Base-by-base conservation (phyloP, 2,329 filamentous ascomycete species). In the Colletotrichum magnum region DNA sequence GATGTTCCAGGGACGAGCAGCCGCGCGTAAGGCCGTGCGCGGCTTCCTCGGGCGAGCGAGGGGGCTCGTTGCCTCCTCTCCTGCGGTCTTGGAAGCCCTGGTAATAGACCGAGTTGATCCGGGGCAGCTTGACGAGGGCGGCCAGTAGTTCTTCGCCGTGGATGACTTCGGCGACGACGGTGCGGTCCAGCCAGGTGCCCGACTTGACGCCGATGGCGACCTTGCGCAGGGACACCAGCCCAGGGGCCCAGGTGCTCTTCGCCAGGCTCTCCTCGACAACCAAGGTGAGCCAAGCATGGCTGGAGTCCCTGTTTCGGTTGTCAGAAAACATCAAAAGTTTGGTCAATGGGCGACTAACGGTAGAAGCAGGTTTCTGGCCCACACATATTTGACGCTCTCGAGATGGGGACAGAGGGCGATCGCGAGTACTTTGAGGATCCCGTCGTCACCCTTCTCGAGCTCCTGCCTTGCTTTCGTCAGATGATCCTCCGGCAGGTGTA, bases 391-490 rank as follows among this genome's bases (percentile, higher is more conserved):
- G 36, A 69, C 13, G 12, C 50, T 58, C 12, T 18, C 36, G 9
- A 69, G 52, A 6, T 24, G 43, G 16, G 67, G 67, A 15, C 61
- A 59, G 6, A 65, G 18, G 18, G 57, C 48, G 6, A 61, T 52
- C 1, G 51, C 18, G 13, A 65, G 45, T 1, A 56, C n/a, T 43
- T 61, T 62, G 15, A 65, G 50, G 16, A 65, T 26, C 13, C 51
- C 45, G 39, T 69, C 61, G 2, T 26, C 6, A 10, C 61, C 67
- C 26, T 18, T 9, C 5, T 50, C 41, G 28, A 68, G 47, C 9
- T 59, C 50, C n/a, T 48, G 7, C 1, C 18, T 47, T 16, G 9
- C 43, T 43, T 5, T 21, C 2, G 12, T 13, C 2, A 21, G 21
- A n/a, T 45, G 18, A 16, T 28, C 12, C 10, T 36, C 12, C 3